Evolutionary conservation across 371 early-diverging fungal genomes (phyloP), one percentile per base, ranked within the genome.

Genomic region (Circinella umbellata): DNA sequence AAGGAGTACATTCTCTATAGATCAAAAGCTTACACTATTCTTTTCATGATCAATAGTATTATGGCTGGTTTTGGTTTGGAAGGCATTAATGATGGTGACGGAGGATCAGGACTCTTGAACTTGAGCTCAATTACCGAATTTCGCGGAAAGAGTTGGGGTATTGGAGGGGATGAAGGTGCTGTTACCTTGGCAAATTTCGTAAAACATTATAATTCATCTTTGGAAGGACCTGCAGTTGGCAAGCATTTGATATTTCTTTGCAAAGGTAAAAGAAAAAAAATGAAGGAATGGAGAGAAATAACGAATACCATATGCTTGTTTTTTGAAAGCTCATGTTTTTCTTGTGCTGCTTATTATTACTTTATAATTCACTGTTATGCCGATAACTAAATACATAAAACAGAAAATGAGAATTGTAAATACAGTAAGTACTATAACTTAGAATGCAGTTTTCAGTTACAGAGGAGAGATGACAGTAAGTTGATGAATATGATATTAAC

Each of bases 131-230:
- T 72, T 15, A 67, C 65, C 9, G 83, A 82, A 65, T 78, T 76
- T 34, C 79, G 86, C 66, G 83, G 83, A 4, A 63, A 83, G 10
- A 82, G 82, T 59, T 85, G 76, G 67, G 74, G 76, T 34, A 75
- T 74, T 34, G 86, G 86, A 64, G 86, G 86, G 35, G 81, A 85
- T 53, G 18, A 42, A 35, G 70, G 69, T 61, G 83, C 86, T 7
- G 60, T 76, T 0, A 83, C 82, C 13, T 36, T 85, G 11, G 76
- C 83, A 3, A 83, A 80, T 48, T 75, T 79, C 42, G 61, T 83
- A 35, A 80, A 82, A 34, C 69, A 79, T 61, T 83, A 78, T 72
- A 77, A 75, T 51, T 63, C 78, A 0, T 61, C 51, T 35, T 53
- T 81, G 2, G 72, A 63, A 42, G 86, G 86, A 17, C 71, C 75